These are phyloP conservation scores for Haplosporangium gracile DNA, from an alignment of 192 early-diverging fungal genomes.

Conservation along the genomic window DNA sequence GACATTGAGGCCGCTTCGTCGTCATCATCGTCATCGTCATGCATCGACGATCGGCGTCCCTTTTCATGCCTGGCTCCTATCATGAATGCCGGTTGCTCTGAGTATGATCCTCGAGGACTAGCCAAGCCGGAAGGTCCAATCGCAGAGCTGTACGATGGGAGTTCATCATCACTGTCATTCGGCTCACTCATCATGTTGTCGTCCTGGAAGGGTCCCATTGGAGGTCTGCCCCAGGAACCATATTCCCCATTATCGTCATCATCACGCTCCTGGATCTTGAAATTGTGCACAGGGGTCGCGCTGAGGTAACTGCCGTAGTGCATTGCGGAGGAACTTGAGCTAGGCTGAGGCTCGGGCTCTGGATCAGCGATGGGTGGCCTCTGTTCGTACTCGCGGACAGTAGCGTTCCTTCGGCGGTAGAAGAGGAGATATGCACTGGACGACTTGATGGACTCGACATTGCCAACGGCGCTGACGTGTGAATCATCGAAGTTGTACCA, in stretches of 20 bases:
- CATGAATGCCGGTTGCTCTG: conserved; percentile 15
- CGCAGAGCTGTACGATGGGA: conserved; percentile 15
- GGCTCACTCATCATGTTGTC: not conserved
- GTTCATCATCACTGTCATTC: conserved; percentile 8
- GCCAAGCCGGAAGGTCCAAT: conserved; percentile 34
- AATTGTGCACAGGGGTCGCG: not conserved
- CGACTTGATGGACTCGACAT: conserved; percentile 42
- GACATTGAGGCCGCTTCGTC: not conserved
- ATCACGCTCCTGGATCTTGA: not conserved
- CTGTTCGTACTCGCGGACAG: conserved; percentile 39
- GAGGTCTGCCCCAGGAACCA: conserved; percentile 38
- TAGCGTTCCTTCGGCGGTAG: conserved; percentile 41
- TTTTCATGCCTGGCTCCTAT: conserved; percentile 20
- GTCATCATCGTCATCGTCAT: conserved; percentile 18
- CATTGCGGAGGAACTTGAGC: not conserved
- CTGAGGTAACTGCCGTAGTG: not conserved
- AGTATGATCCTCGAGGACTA: conserved; percentile 22
- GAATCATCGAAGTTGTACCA: conserved; percentile 94
- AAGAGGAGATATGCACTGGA: conserved; percentile 51
- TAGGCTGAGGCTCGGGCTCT: not conserved
- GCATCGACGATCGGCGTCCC: not conserved
- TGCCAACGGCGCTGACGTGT: conserved; percentile 58
- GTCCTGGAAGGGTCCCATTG: conserved; percentile 5
- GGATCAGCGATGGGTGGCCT: not conserved
- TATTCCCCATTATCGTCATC: conserved; percentile 1